Base-by-base conservation (phyloP, 345 rosid species). In the Rhodamnia argentea region DNA sequence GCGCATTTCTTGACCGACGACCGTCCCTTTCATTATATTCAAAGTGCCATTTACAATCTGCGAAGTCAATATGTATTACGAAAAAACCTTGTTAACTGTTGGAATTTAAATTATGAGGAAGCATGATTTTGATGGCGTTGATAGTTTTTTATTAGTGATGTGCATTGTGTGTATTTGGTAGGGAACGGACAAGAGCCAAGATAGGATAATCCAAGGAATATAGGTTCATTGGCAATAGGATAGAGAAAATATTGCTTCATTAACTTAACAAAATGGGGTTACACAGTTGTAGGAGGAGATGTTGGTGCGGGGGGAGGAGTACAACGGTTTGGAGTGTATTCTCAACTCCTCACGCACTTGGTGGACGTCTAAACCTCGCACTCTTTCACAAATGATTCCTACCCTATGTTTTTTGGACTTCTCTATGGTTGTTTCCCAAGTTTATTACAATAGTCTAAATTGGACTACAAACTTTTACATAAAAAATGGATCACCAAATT, bases 301-400 rank as follows among this genome's bases (percentile, higher is more conserved):
- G 4, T 13, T 60, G 10, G 2, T 0, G 5, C 27, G 0, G 20
- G 74, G 1, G 0, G 37, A 59, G 32, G 70, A 60, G 70, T 1
- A 27, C 53, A 52, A 52, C 5, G 16, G 53, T 52, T 13, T 13
- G 16, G 15, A 4, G 53, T 13, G 5, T 14, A 52, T 52, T 14
- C 22, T 53, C 55, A 15, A 53, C 74, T 0, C 37, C 20, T 1
- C 9, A 13, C 37, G 10, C 3, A 10, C 52, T 50, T 50, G 52
- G 13, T 50, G 52, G 52, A 50, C 13, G 10, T 50, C 12, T 50
- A 50, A 50, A 50, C 11, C 12, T 10, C 3, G 52, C 12, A 1
- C 52, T 50, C 3, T 50, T 10, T 50, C 12, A 50, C 3, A 50
- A 50, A 27, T 60, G 74, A 60, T 8, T 27, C 74, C 74, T n/a